Percentiles rank a stretch among this genome's conserved stretches.
Evolutionary conservation across 331 rosid species (phyloP).

Genomic region (Acacia pycnantha): DNA sequence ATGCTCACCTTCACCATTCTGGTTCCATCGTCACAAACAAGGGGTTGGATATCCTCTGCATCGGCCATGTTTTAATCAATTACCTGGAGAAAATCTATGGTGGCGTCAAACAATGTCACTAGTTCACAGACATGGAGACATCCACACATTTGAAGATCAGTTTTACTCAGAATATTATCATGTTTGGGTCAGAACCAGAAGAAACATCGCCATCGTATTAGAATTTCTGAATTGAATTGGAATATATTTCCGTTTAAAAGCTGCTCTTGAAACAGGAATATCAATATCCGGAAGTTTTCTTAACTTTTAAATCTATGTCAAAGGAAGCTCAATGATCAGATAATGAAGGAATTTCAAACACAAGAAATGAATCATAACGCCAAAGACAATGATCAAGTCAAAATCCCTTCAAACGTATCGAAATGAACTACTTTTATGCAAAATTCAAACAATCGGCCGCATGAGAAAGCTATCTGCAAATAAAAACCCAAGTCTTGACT

Average conservation of each 20-base stretch:
- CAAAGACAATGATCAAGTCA: not conserved
- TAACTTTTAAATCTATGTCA: not conserved
- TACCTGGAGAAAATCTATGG: conserved; percentile 25
- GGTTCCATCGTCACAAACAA: conserved; percentile 44
- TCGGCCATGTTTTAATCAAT: conserved; percentile 36
- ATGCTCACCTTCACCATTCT: conserved; percentile 43
- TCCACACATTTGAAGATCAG: not conserved
- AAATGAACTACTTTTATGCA: not conserved
- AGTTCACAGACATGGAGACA: not conserved
- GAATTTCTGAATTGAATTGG: not conserved
- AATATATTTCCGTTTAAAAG: not conserved
- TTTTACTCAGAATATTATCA: not conserved
- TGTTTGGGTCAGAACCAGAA: not conserved
- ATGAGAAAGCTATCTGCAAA: not conserved
- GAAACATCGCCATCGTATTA: not conserved
- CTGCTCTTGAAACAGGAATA: not conserved
- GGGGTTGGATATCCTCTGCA: conserved; percentile 44
- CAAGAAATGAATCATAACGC: conserved; percentile 23
- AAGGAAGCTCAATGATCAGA: not conserved
- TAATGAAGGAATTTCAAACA: not conserved
- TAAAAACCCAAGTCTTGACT: not conserved
- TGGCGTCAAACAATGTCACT: not conserved
- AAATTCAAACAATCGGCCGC: not conserved
- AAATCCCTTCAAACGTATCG: not conserved
- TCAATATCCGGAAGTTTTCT: not conserved